Evolutionary conservation across 2,329 filamentous ascomycete species (phyloP).

Genomic region (Aspergillus sp.): DNA sequence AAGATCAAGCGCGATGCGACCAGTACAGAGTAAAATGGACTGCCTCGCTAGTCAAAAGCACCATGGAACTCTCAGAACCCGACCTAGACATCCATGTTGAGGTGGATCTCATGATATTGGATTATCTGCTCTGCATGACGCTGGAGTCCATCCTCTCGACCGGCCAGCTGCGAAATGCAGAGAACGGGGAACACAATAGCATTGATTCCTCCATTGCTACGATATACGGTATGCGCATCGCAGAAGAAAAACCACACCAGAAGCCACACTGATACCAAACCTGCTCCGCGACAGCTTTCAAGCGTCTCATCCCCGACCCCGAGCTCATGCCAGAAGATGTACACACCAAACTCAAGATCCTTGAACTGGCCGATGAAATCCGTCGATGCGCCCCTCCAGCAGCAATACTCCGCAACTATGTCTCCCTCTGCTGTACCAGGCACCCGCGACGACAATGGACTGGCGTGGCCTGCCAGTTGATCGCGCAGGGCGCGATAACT

Average conservation of each 20-base stretch:
- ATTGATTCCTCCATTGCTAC: slow-evolving; percentile 21
- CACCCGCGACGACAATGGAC: slow-evolving; percentile 41
- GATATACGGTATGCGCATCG: not conserved
- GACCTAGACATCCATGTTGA: slow-evolving; percentile 41
- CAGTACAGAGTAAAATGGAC: not conserved
- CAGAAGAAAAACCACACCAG: not conserved
- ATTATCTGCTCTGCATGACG: slow-evolving; percentile 52
- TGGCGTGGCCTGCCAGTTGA: slow-evolving; percentile 46
- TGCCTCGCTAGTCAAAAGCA: not conserved
- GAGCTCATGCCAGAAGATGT: slow-evolving; percentile 40
- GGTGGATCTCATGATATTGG: slow-evolving; percentile 55
- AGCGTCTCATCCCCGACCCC: slow-evolving; percentile 40
- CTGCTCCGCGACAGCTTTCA: slow-evolving; percentile 36
- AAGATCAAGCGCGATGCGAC: not conserved
- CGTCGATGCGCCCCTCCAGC: not conserved
- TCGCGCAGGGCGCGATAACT: slow-evolving; percentile 50
- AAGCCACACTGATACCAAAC: not conserved
- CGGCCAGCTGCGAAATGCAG: slow-evolving; percentile 8
- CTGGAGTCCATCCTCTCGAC: slow-evolving; percentile 42
- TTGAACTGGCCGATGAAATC: slow-evolving; percentile 41
- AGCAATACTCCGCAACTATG: slow-evolving; percentile 40
- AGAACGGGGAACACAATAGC: slow-evolving; percentile 12
- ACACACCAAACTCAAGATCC: slow-evolving; percentile 47
- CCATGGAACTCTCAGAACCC: slow-evolving; percentile 21
- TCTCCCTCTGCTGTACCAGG: slow-evolving; percentile 3